Evolutionary conservation across 441 rosid genomes (phyloP).

Genomic region (Jatropha podagrica): DNA sequence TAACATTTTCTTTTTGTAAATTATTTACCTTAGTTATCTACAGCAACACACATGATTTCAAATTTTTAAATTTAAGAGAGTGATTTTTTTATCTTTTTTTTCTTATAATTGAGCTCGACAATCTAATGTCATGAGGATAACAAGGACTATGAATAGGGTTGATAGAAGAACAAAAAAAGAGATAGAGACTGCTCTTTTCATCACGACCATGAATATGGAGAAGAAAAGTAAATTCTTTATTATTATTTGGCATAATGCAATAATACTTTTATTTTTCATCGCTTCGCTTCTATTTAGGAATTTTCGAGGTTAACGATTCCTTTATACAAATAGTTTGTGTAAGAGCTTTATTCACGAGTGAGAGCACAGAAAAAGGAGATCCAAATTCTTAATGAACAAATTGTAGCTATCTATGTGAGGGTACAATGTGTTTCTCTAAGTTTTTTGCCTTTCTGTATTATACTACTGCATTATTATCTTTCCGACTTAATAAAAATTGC

Average conservation of each 20-base stretch:
- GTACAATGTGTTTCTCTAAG: slow-evolving; percentile 36
- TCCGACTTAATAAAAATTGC: slow-evolving; percentile 22
- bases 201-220: no score
- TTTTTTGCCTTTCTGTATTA: slow-evolving; percentile 11
- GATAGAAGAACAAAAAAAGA: no score
- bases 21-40: no score
- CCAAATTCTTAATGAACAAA: slow-evolving; percentile 71
- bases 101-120: no score
- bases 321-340: slow-evolving; percentile 26
- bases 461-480: slow-evolving; percentile 12
- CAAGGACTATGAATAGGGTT: no score
- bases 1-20: no score
- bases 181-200: no score
- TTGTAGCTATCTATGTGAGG: slow-evolving; percentile 70
- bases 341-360: slow-evolving; percentile 66
- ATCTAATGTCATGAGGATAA: no score
- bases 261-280: slow-evolving; percentile 41
- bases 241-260: slow-evolving; percentile 22
- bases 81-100: no score
- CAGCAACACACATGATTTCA: no score
- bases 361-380: slow-evolving; percentile 77
- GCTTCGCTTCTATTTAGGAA: not conserved
- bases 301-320: slow-evolving; percentile 19
- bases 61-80: no score
- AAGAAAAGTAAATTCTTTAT: no score